These are phyloP conservation scores for Fraxinus angustifolia DNA, from an alignment of 305 asterid genomes.

Conservation along the genomic window DNA sequence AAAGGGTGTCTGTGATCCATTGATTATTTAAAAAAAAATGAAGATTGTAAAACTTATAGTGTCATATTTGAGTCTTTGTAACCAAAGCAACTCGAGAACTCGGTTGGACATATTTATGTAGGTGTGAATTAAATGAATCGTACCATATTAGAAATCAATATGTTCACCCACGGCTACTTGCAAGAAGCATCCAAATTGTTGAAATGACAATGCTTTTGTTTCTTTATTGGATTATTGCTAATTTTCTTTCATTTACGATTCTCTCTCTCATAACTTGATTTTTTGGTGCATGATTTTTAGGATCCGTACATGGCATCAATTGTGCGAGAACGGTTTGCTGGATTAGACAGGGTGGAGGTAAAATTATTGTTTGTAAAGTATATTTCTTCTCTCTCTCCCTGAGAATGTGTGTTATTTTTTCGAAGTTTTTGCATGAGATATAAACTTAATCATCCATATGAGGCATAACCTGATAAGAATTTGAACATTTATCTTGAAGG, in stretches of 20 bases:
- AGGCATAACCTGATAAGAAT: background rate
- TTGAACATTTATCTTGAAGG: background rate
- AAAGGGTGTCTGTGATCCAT: constrained; percentile 13
- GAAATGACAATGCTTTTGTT: constrained; percentile 5
- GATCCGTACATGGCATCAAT: constrained; percentile 87
- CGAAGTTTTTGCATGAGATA: background rate
- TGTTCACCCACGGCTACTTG: background rate
- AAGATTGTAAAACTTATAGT: background rate
- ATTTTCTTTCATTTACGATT: constrained; percentile 8
- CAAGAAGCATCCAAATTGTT: constrained; percentile 4
- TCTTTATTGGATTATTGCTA: background rate
- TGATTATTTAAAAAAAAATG: constrained; percentile 2
- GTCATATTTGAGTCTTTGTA: background rate
- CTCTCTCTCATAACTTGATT: constrained; percentile 8
- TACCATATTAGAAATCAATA: background rate
- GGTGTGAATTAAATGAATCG: background rate
- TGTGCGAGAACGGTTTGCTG: constrained; percentile 72
- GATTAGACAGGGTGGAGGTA: constrained; percentile 55
- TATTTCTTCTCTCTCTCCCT: background rate
- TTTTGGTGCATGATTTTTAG: constrained; percentile 34
- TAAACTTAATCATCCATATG: background rate
- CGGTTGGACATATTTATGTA: background rate
- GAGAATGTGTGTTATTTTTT: background rate
- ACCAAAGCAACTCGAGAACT: background rate
- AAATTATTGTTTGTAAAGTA: background rate